Evolutionary conservation across 345 rosid species (phyloP).

Genomic region (Hibiscus syriacus): DNA sequence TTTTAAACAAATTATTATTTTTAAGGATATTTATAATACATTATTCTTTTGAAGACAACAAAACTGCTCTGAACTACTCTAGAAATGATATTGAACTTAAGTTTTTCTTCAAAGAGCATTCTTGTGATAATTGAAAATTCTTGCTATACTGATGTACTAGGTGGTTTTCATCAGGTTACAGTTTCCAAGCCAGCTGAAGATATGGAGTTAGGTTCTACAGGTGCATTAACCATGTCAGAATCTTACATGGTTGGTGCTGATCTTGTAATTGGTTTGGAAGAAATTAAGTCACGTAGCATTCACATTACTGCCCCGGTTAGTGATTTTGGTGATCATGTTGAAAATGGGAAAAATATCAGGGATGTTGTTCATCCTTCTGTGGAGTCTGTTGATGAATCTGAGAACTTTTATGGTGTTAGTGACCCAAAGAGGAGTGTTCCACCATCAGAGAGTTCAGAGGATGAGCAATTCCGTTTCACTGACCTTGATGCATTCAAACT

Average conservation of each 20-base stretch:
- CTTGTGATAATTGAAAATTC: slow-evolving; percentile 3
- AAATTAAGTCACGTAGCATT: slow-evolving; percentile 17
- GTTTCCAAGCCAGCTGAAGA: slow-evolving; percentile 17
- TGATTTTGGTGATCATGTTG: slow-evolving; percentile 19
- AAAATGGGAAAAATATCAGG: slow-evolving; percentile 15
- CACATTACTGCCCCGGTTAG: slow-evolving; percentile 19
- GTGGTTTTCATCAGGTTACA: slow-evolving; percentile 34
- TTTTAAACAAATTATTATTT: neutral
- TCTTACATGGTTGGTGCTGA: slow-evolving; percentile 18
- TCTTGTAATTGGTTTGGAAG: slow-evolving; percentile 23
- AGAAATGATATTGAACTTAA: slow-evolving; percentile 3
- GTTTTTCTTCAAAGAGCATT: slow-evolving; percentile 2
- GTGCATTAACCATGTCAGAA: slow-evolving; percentile 13
- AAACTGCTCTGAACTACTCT: slow-evolving; percentile 4
- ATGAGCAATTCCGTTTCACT: slow-evolving; percentile 63
- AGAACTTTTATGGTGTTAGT: slow-evolving; percentile 17
- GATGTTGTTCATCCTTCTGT: slow-evolving; percentile 15
- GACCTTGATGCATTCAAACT: slow-evolving; percentile 46
- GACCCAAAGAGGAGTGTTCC: slow-evolving; percentile 24
- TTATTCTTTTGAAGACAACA: neutral
- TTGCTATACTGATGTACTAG: slow-evolving; percentile 21
- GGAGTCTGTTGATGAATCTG: slow-evolving; percentile 18
- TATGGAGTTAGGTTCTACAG: slow-evolving; percentile 15
- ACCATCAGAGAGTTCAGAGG: slow-evolving; percentile 43
- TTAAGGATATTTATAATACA: neutral